Percentiles rank a stretch among this genome's conserved stretches.
Evolutionary conservation across 352 stramenopile genomes (phyloP).

Genomic region (Globisporangium barbulae): DNA sequence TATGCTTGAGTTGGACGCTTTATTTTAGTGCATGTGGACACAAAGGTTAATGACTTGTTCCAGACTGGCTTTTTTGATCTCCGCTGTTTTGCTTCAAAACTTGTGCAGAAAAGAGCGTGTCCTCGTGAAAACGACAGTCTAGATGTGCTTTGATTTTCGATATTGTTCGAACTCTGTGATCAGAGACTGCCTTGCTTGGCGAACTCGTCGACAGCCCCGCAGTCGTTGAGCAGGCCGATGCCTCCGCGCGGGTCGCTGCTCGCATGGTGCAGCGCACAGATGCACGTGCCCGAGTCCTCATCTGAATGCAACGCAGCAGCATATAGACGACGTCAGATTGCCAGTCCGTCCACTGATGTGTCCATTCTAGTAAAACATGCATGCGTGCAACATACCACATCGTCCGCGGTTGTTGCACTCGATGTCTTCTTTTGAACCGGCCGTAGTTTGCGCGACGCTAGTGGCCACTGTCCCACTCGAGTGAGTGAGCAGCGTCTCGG

Average conservation of each 20-base stretch:
- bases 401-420: conserved; percentile 78
- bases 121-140: background rate
- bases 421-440: conserved; percentile 61
- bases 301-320: conserved; percentile 24
- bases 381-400: conserved; percentile 38
- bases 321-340: background rate
- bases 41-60: background rate
- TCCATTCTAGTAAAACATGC: background rate
- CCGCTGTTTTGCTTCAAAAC: no score
- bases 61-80: no score
- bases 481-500: conserved; percentile 31
- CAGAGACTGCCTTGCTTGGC: conserved; percentile 19
- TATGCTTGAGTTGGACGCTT: background rate
- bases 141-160: background rate
- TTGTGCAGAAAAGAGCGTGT: background rate
- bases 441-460: conserved; percentile 21
- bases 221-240: conserved; percentile 53
- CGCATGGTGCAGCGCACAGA: conserved; percentile 54
- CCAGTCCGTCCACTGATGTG: background rate
- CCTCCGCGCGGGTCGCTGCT: conserved; percentile 54
- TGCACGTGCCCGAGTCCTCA: conserved; percentile 55
- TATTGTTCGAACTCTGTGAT: background rate
- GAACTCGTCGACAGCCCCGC: conserved; percentile 57
- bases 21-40: background rate
- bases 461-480: conserved; percentile 29